Percentiles rank a stretch among this genome's conserved stretches.
Evolutionary conservation across 2,329 filamentous ascomycete species (phyloP).

Genomic region (Talaromyces sp.): DNA sequence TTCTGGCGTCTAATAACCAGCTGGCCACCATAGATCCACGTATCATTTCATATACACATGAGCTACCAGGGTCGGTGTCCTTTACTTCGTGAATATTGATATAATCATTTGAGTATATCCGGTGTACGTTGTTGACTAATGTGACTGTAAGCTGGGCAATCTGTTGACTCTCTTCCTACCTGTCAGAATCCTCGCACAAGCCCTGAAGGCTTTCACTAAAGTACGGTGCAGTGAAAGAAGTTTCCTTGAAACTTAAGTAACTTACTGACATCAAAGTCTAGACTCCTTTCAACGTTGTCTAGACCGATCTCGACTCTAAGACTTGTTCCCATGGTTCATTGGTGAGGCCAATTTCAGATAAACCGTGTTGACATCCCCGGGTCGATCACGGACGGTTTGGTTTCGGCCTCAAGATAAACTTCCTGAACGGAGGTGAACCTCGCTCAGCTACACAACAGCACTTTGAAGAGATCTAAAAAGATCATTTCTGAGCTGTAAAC

Average conservation of each 20-base stretch:
- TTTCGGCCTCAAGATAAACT: not conserved
- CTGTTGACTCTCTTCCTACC: not conserved
- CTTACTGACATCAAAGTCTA: not conserved
- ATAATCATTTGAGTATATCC: no score
- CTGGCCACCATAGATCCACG: not conserved
- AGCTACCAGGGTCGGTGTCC: not conserved
- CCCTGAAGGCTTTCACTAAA: not conserved
- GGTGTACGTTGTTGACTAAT: not conserved
- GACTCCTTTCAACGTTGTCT: not conserved
- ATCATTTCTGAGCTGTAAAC: not conserved
- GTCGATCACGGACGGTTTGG: constrained; percentile 1
- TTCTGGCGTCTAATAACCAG: not conserved
- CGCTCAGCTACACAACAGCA: not conserved
- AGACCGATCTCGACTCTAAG: not conserved
- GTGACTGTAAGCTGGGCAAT: not conserved
- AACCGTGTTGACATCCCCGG: not conserved
- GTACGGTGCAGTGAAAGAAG: not conserved
- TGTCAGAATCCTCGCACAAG: not conserved
- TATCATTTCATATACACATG: not conserved
- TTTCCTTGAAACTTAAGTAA: not conserved
- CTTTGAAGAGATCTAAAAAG: not conserved
- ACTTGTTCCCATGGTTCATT: not conserved
- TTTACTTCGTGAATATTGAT: no score
- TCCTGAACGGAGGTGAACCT: not conserved
- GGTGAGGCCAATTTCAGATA: not conserved